Base-by-base conservation (phyloP, 148 eudicot species). In the Rhododendron ferrugineum region DNA sequence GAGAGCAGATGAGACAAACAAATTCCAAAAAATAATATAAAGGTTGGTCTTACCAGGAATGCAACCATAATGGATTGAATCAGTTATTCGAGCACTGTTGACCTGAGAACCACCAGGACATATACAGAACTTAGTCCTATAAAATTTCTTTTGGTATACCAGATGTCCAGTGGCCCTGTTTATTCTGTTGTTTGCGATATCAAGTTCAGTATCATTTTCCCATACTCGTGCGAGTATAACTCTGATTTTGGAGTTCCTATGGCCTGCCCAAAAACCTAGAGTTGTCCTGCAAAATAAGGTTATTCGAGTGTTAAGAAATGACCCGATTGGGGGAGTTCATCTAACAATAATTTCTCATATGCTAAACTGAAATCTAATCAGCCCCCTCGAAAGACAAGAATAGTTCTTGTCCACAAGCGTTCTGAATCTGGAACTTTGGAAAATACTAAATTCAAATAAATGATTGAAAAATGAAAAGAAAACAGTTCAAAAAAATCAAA, bases 281-380 rank as follows among this genome's bases (percentile, higher is more conserved):
- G 28, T 76, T 40, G 47, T 76, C 79, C 79, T 76, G 79, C 47
- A 76, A 83, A 77, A 36, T 73, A 54, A 66, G 3, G 40, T 34
- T 47, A 36, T 75, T 86, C 79, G 70, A 84, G 75, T 36, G 74
- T 81, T 34, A 85, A 82, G 42, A 37, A 52, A 78, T 70, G 82
- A 30, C 60, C 50, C 62, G n/a, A 64, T 16, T 62, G 14, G 58
- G 9, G n/a, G n/a, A 30, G 44, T 76, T 44, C 30, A 40, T 42
- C 79, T 11, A 11, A 23, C n/a, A 76, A 37, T 76, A 9, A 76
- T 49, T n/a, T 49, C 28, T 47, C 36, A 47, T n/a, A n/a, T 13
- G 36, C 37, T 28, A 46, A 78, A 76, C 50, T 0, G 30, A 7
- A 44, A 79, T 47, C 34, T 79, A 46, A 46, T 13, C 36, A 46